Evolutionary conservation across 1,284 basidiomycete species (phyloP), one percentile per base, ranked within the genome.

Genomic region (Trichosporon sp.): DNA sequence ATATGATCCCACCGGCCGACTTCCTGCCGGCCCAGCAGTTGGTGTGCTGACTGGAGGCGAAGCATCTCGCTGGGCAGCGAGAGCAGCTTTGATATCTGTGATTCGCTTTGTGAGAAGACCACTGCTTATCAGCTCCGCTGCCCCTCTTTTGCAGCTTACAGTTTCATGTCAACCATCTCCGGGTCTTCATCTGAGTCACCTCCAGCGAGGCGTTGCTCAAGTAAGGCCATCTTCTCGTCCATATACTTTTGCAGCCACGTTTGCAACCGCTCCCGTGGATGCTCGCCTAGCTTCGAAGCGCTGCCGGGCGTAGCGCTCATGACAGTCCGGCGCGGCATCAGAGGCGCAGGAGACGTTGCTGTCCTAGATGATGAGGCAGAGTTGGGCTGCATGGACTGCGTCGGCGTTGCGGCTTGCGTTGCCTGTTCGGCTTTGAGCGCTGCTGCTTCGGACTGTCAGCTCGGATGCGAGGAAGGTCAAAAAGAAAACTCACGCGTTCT

Each of bases 51-150:
- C 19, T 6, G 23, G 36, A 4, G 52, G 23, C 10, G 58, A 44
- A 8, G 19, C 19, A 2, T 44, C 31, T 9, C 32, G 33, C 10
- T 70, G 65, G 33, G 68, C 69, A 1, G 68, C 67, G 29, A 75
- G 60, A 2, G 68, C 72, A 0, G 70, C 71, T 56, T 75, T 75
- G 61, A 80, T 68, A 33, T 78, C 73, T 21, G 66, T 65, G 11
- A 78, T 71, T 4, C 78, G 74, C 23, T 69, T 70, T 4, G 68
- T 63, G 1, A 73, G 60, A 32, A 74, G 62, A 9, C 40, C 59
- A 5, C 77, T 75, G 60, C 5, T 31, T 2, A 29, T 36, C 2
- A 56, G 49, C 44, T 62, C 46, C 23, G 29, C 1, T 29, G 14
- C n/a, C n/a, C n/a, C n/a, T 23, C 13, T 5, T 13, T 16, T 7